These are phyloP conservation scores for Azolla pinnata DNA, from an alignment of 75 land plant species.

Conservation along the genomic window DNA sequence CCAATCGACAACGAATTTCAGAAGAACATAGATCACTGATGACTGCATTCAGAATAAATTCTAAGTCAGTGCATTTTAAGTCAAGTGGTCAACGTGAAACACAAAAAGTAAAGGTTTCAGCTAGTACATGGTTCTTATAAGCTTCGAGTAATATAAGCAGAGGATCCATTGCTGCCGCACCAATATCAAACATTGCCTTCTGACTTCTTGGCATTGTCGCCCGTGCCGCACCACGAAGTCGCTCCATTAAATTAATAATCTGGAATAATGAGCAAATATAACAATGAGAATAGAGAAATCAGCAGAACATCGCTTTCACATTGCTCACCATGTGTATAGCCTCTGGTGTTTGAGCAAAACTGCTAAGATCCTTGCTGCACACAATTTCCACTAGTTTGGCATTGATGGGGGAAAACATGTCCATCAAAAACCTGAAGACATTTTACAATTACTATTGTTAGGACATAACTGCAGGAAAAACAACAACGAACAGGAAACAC, in stretches of 20 bases:
- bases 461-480: conserved; percentile 2
- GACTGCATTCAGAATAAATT: no score
- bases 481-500: conserved; percentile 10
- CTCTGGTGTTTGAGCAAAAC: conserved; percentile 72
- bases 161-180: conserved; percentile 61
- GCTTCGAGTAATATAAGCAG: conserved; percentile 56
- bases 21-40: conserved; percentile 75
- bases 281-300: neutral
- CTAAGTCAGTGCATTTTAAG: no score
- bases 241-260: conserved; percentile 79
- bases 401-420: conserved; percentile 52
- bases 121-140: conserved; percentile 79
- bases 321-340: conserved; percentile 48
- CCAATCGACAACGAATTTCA: conserved; percentile 88
- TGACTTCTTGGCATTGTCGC: conserved; percentile 81
- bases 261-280: conserved; percentile 12
- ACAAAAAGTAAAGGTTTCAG: no score
- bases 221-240: conserved; percentile 79
- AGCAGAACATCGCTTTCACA: neutral
- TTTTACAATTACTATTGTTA: no score
- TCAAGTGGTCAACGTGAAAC: no score
- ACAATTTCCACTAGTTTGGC: conserved; percentile 45
- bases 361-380: conserved; percentile 48
- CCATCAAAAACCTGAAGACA: conserved; percentile 61
- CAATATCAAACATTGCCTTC: conserved; percentile 80